Percentiles rank a stretch among this genome's conserved stretches.
phyloP scores from a whole-genome alignment of 108 stramenopile species.

The Bacterosira constricta region DNA sequence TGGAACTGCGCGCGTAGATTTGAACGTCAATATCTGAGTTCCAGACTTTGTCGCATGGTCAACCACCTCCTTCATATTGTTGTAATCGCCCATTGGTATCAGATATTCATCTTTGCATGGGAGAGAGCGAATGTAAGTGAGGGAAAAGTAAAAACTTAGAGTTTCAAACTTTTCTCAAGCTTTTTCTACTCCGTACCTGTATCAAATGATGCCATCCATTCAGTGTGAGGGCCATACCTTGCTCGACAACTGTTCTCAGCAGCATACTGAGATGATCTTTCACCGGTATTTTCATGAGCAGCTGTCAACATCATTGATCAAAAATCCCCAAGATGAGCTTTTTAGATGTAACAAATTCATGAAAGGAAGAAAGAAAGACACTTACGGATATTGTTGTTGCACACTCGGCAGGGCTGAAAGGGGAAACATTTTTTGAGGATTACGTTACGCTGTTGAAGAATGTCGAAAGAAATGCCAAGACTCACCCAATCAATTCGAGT shows the following conservation, averaged over 20 bases:
- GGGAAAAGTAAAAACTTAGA: no score
- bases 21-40: slow-evolving; percentile 65
- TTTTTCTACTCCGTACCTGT: slow-evolving; percentile 27
- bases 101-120: slow-evolving; percentile 64
- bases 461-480: neutral
- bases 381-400: slow-evolving; percentile 69
- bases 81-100: slow-evolving; percentile 69
- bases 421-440: neutral
- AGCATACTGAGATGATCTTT: slow-evolving; percentile 79
- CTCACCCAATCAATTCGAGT: slow-evolving; percentile 53
- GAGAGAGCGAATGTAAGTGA: no score
- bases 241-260: slow-evolving; percentile 74
- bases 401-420: slow-evolving; percentile 36
- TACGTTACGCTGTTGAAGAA: neutral
- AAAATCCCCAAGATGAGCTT: neutral
- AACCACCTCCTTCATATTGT: slow-evolving; percentile 57
- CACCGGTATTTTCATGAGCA: slow-evolving; percentile 70
- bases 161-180: no score
- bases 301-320: slow-evolving; percentile 4
- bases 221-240: slow-evolving; percentile 68
- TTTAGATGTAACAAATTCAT: neutral
- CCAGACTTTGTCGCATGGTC: slow-evolving; percentile 51
- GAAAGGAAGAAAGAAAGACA: neutral
- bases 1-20: slow-evolving; percentile 46
- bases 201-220: slow-evolving; percentile 81